Evolutionary conservation across 176 grass and related monocot genomes (phyloP).

Genomic region (Pharus latifolius): DNA sequence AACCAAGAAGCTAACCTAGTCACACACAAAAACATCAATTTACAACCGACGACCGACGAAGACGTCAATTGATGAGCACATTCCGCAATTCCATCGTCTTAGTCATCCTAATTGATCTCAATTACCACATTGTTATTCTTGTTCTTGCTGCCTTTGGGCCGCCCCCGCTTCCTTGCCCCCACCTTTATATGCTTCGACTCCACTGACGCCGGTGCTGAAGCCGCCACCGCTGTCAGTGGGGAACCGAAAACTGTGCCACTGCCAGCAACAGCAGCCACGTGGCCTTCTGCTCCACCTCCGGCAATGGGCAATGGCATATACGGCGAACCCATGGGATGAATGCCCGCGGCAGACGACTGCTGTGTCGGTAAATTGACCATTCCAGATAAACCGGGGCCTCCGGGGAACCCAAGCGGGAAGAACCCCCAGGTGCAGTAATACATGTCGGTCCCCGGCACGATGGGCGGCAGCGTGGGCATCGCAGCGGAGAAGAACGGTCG

Average conservation of each 20-base stretch:
- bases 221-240: neutral
- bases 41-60: neutral
- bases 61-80: neutral
- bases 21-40: neutral
- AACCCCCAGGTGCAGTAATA: slow-evolving; percentile 72
- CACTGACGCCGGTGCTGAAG: neutral
- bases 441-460: slow-evolving; percentile 51
- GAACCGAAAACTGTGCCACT: neutral
- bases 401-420: slow-evolving; percentile 56
- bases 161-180: slow-evolving; percentile 1
- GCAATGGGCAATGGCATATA: neutral
- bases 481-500: slow-evolving; percentile 28
- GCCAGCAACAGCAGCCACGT: neutral
- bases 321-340: slow-evolving; percentile 8
- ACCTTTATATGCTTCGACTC: neutral
- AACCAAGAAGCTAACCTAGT: neutral
- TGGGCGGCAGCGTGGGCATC: slow-evolving; percentile 27
- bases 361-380: neutral
- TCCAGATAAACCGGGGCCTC: slow-evolving; percentile 25
- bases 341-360: neutral
- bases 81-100: neutral
- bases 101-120: slow-evolving; percentile 4
- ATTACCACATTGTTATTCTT: slow-evolving; percentile 13
- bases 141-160: slow-evolving; percentile 15
- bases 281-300: neutral